Base-by-base conservation (phyloP, 495 filamentous ascomycete species). In the Aspergillus campestris region DNA sequence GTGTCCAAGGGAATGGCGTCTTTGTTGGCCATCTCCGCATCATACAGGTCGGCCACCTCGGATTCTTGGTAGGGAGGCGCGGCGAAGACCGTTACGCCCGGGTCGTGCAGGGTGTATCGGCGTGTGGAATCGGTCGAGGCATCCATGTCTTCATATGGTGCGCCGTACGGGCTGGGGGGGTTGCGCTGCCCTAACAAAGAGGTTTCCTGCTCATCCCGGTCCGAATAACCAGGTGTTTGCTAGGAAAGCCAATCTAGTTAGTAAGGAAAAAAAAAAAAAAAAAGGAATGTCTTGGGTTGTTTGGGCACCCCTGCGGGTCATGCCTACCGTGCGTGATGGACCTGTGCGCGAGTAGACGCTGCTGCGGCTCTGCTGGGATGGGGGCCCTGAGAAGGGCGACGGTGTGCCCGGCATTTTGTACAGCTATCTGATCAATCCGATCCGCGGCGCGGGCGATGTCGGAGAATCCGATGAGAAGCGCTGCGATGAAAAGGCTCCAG, bases 121-220 rank as follows among this genome's bases (percentile, higher is more conserved):
- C 61, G 61, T 24, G 62, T 48, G 35, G 62, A 62, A 49, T 66
- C 64, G 46, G 54, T 51, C 10, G 70, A 71, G 29, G 79, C 79
- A 66, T 95, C 95, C 7, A 87, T 75, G 56, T 87, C 84, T 52
- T 90, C 86, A 62, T 86, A 89, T 38, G 78, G 75, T 18, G 69
- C 68, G 38, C 67, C 65, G 55, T 78, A 74, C 32, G 75, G 74
- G 43, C 77, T 77, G 5, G 74, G 72, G 39, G 78, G 78, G 44
- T 80, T 72, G 53, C 52, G 56, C 31, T 59, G 52, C n/a, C n/a
- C n/a, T 31, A 63, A 58, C 32, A 63, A 45, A 8, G 60, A 63
- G 34, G 56, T 49, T 27, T 61, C 48, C 14, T 59, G 50, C 15
- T 63, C 58, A 34, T 56, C 54, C 28, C 60, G 58, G 34, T 62